Evolutionary conservation across 2,329 filamentous ascomycete genomes (phyloP).

Genomic region (Penicillium polonicum): DNA sequence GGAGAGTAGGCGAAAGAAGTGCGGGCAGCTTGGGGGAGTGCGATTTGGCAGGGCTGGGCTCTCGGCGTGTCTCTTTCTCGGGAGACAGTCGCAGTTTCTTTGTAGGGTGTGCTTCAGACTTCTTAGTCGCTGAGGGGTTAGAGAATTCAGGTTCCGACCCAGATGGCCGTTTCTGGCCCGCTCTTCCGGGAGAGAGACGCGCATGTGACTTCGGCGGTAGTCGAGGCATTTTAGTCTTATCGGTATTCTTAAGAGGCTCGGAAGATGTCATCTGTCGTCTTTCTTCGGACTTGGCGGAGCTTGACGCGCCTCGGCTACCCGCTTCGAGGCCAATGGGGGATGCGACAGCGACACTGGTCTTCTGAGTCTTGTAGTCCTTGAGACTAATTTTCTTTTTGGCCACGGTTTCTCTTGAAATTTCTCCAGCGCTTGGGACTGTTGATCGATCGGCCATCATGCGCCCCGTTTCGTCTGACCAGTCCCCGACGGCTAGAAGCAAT

Average conservation of each 20-base stretch:
- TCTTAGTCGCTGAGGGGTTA: slow-evolving; percentile 16
- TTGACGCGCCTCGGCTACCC: slow-evolving; percentile 17
- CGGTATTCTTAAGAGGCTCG: slow-evolving; percentile 15
- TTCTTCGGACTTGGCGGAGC: slow-evolving; percentile 18
- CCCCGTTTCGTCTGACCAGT: slow-evolving; percentile 53
- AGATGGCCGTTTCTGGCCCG: slow-evolving; percentile 30
- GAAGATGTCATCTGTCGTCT: slow-evolving; percentile 23
- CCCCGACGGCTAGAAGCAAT: slow-evolving; percentile 53
- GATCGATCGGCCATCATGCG: slow-evolving; percentile 46
- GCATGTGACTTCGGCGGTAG: slow-evolving; percentile 14
- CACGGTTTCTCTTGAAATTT: slow-evolving; percentile 43
- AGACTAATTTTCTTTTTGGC: slow-evolving; percentile 62
- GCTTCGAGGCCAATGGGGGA: slow-evolving; percentile 28
- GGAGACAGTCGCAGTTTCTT: slow-evolving; percentile 45
- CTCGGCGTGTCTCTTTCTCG: slow-evolving; percentile 27
- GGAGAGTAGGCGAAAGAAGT: slow-evolving; percentile 44
- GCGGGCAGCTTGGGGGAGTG: slow-evolving; percentile 34
- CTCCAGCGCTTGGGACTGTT: slow-evolving; percentile 38
- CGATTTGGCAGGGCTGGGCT: slow-evolving; percentile 26
- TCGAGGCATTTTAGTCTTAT: slow-evolving; percentile 14
- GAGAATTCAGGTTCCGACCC: slow-evolving; percentile 23
- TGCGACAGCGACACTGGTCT: slow-evolving; percentile 35
- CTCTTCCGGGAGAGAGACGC: slow-evolving; percentile 17
- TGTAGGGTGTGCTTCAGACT: slow-evolving; percentile 29
- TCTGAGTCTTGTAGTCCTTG: slow-evolving; percentile 61